Evolutionary conservation across 805 yeast species (phyloP).

Genomic region (Barnettozyma wickerhamii): DNA sequence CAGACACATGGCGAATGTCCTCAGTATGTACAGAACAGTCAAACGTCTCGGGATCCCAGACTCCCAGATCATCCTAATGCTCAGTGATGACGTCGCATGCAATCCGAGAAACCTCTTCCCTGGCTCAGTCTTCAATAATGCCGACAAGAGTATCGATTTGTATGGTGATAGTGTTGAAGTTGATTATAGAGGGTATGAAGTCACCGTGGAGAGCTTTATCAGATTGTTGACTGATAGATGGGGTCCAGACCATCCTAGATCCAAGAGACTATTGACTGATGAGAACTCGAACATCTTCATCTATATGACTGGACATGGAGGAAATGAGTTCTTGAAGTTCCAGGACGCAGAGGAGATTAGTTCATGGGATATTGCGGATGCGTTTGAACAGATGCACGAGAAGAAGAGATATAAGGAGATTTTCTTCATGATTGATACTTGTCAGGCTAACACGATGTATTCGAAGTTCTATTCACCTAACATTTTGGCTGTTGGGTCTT

Average conservation of each 20-base stretch:
- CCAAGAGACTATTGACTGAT: constrained; percentile 86
- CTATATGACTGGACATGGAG: constrained; percentile 98
- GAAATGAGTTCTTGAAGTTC: constrained; percentile 93
- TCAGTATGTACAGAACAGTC: constrained; percentile 92
- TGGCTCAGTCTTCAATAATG: constrained; percentile 92
- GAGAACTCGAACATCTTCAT: constrained; percentile 92
- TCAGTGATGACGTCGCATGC: constrained; percentile 96
- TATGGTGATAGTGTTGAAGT: constrained; percentile 95
- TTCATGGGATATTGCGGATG: constrained; percentile 93
- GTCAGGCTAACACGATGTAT: constrained; percentile 98
- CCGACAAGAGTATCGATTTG: constrained; percentile 85
- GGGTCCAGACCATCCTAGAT: constrained; percentile 91
- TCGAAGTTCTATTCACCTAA: constrained; percentile 90
- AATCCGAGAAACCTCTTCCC: constrained; percentile 95
- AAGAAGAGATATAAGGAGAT: constrained; percentile 93
- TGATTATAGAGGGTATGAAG: constrained; percentile 96
- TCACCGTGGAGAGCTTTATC: constrained; percentile 95
- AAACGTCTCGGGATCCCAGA: constrained; percentile 96
- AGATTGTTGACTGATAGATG: constrained; percentile 91
- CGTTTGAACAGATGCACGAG: constrained; percentile 95
- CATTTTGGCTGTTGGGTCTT: constrained; percentile 88
- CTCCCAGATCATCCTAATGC: constrained; percentile 92
- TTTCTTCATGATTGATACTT: constrained; percentile 96
- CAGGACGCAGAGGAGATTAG: constrained; percentile 99
- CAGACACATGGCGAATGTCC: constrained; percentile 94